Evolutionary conservation across 371 early-diverging fungal species (phyloP).

Genomic region (Mucor lusitanicus): DNA sequence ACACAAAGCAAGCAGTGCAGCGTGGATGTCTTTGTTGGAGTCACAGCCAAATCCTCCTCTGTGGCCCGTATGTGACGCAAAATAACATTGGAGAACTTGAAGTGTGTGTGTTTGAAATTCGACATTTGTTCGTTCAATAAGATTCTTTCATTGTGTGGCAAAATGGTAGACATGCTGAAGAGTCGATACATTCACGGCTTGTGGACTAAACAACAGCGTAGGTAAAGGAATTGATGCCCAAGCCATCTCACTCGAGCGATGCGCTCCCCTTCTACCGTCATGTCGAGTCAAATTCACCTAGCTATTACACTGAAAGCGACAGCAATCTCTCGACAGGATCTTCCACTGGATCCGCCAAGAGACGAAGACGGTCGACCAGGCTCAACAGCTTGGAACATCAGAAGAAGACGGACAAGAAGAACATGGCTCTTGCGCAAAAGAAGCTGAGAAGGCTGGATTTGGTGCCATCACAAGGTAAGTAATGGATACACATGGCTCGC

Average conservation of each 20-base stretch:
- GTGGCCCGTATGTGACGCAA: conserved; percentile 1
- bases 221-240: conserved; percentile 3
- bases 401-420: conserved; percentile 3
- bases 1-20: not conserved
- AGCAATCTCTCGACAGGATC: conserved; percentile 19
- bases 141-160: not conserved
- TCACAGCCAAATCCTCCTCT: not conserved
- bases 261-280: conserved; percentile 5
- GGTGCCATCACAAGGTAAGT: conserved; percentile 2
- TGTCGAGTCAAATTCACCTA: conserved; percentile 8
- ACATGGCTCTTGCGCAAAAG: conserved; percentile 17
- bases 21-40: not conserved
- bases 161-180: not conserved
- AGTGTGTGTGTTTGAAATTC: not conserved
- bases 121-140: not conserved
- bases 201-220: not conserved
- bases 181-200: not conserved
- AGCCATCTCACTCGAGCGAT: conserved; percentile 21
- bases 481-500: not conserved
- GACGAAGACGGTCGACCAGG: conserved; percentile 14
- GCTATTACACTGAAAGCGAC: conserved; percentile 20
- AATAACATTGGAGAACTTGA: not conserved
- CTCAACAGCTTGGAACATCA: conserved; percentile 4
- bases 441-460: conserved; percentile 21
- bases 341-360: conserved; percentile 25